phyloP scores from a whole-genome alignment of 2,329 filamentous ascomycete genomes.

The Eurotiales sp. region DNA sequence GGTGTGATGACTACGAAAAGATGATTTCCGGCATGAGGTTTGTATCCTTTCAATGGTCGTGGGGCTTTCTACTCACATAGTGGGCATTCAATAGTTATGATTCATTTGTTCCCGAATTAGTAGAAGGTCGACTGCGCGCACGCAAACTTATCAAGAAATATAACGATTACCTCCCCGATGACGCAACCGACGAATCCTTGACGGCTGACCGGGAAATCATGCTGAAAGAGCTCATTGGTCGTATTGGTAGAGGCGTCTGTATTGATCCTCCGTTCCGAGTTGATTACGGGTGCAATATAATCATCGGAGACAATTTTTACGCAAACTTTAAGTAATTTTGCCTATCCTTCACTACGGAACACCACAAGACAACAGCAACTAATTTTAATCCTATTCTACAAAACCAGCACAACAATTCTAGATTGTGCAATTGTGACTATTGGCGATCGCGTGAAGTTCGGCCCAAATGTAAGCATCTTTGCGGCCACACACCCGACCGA shows the following conservation, averaged over 20 bases:
- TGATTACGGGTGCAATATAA: constrained; percentile 23
- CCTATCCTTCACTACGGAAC: not conserved
- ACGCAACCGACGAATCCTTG: constrained; percentile 6
- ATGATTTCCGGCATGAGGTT: constrained; percentile 11
- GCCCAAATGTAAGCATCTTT: constrained; percentile 49
- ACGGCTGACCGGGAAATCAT: constrained; percentile 4
- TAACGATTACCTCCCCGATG: constrained; percentile 9
- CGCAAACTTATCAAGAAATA: constrained; percentile 10
- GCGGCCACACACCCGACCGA: constrained; percentile 49
- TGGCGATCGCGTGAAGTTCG: constrained; percentile 49
- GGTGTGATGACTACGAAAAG: constrained; percentile 12
- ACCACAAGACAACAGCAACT: not conserved
- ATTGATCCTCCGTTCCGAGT: constrained; percentile 21
- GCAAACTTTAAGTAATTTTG: constrained; percentile 22
- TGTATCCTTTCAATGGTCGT: not conserved
- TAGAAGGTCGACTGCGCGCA: constrained; percentile 7
- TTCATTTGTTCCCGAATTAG: constrained; percentile 8
- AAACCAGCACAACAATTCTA: constrained; percentile 55
- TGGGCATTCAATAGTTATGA: not conserved
- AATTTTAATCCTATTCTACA: no score
- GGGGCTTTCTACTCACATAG: not conserved
- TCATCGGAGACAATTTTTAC: constrained; percentile 18
- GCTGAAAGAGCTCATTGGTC: constrained; percentile 16
- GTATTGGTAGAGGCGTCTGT: constrained; percentile 12
- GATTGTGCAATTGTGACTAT: constrained; percentile 51